phyloP scores from a whole-genome alignment of 2,329 filamentous ascomycete species.

The Penicillium sp. region DNA sequence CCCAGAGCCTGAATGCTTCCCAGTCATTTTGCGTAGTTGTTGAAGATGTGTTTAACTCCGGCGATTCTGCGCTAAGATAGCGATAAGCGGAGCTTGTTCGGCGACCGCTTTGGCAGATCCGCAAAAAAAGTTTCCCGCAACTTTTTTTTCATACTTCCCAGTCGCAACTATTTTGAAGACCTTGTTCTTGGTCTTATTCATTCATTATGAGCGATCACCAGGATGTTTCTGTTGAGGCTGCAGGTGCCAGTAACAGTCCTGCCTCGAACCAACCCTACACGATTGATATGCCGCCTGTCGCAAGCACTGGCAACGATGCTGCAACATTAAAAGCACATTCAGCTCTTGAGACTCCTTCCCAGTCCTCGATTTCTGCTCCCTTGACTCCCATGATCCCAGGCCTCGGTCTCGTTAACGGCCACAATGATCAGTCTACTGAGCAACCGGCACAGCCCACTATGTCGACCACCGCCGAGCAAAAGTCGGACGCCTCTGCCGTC shows the following conservation, averaged over 20 bases:
- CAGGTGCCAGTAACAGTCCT: constrained; percentile 21
- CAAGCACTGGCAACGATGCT: constrained; percentile 33
- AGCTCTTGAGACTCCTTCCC: constrained; percentile 1
- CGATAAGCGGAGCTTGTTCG: constrained; percentile 29
- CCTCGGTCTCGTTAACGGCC: constrained; percentile 34
- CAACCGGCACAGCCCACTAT: neutral
- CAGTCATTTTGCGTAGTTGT: constrained; percentile 17
- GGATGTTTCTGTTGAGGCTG: neutral
- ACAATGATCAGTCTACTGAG: constrained; percentile 11
- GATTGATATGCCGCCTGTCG: constrained; percentile 31
- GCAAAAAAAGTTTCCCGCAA: constrained; percentile 27
- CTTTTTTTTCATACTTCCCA: constrained; percentile 9
- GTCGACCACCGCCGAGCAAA: neutral
- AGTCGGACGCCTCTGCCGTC: neutral
- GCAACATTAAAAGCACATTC: constrained; percentile 27
- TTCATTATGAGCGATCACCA: constrained; percentile 29
- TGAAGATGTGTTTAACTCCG: constrained; percentile 1
- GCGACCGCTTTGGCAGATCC: constrained; percentile 27
- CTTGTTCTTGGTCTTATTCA: neutral
- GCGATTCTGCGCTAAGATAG: constrained; percentile 18
- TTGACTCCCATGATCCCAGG: constrained; percentile 35
- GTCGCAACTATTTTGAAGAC: neutral
- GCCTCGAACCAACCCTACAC: constrained; percentile 27
- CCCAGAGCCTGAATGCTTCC: constrained; percentile 10
- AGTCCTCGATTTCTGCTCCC: constrained; percentile 16